Conservation (phyloP, 139 green algal genomes). For the Chlamydomonas incerta region DNA sequence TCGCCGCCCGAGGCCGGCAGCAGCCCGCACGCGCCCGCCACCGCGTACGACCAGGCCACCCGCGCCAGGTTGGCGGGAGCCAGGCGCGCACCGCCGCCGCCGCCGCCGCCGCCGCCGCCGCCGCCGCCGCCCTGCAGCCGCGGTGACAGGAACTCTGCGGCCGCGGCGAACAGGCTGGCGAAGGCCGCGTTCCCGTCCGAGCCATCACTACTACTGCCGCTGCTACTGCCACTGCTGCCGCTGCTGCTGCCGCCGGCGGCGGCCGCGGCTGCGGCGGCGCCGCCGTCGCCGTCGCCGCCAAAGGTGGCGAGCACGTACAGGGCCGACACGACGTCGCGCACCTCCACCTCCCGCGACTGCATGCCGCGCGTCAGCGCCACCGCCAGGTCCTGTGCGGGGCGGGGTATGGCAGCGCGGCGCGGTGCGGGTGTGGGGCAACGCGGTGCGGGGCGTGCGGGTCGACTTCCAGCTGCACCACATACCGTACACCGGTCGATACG, state of each 20-base stretch:
- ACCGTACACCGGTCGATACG: too few relatives aligned
- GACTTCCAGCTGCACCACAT: too few relatives aligned
- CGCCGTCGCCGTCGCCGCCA: not conserved
- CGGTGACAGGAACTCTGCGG: not conserved
- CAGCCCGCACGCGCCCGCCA: constrained; percentile 18
- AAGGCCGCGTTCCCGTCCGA: too few relatives aligned
- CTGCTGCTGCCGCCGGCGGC: too few relatives aligned
- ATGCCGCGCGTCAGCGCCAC: not conserved
- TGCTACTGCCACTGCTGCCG: too few relatives aligned
- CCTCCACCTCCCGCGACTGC: too few relatives aligned
- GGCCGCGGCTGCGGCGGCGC: too few relatives aligned
- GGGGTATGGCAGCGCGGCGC: too few relatives aligned
- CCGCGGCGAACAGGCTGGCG: constrained; percentile 3
- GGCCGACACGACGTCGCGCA: not conserved
- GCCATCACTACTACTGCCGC: too few relatives aligned
- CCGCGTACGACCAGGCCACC: constrained; percentile 18
- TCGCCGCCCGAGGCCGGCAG: not conserved
- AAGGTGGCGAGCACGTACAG: constrained; percentile 5
- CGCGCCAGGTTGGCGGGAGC: not conserved
- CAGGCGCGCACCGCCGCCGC: not conserved
- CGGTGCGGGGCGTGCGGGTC: too few relatives aligned
- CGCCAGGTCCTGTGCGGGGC: not conserved
- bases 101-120: too few relatives aligned
- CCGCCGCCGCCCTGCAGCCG: not conserved
- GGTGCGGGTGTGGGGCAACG: too few relatives aligned